A percentile compares a stretch with the other conserved stretches of the same genome.
phyloP scores from a whole-genome alignment of 306 rosid genomes.

The Prunus padus region DNA sequence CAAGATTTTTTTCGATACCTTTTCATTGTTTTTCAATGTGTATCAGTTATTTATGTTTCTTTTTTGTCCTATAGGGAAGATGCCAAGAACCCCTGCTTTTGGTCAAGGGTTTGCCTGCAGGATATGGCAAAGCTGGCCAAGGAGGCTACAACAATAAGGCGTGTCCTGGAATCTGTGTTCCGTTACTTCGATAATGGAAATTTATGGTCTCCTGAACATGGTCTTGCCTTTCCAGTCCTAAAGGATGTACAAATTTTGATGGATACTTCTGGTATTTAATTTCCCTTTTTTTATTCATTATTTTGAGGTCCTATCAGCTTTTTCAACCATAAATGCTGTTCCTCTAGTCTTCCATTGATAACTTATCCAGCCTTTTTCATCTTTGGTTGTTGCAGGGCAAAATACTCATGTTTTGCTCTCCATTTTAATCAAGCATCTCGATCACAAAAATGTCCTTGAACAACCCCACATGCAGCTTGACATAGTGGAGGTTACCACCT shows the following conservation, averaged over 20 bases:
- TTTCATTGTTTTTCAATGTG: slow-evolving; percentile 10
- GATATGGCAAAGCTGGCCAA: slow-evolving; percentile 90
- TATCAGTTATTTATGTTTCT: slow-evolving; percentile 24
- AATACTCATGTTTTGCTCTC: slow-evolving; percentile 78
- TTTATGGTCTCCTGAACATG: slow-evolving; percentile 66
- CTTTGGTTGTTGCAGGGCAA: slow-evolving; percentile 49
- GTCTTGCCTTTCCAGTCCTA: slow-evolving; percentile 73
- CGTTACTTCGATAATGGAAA: slow-evolving; percentile 72
- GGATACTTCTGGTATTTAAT: slow-evolving; percentile 67
- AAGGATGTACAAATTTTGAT: slow-evolving; percentile 75
- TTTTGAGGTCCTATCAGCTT: slow-evolving; percentile 18
- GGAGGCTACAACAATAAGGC: slow-evolving; percentile 88
- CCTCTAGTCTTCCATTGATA: background rate
- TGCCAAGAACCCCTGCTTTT: slow-evolving; percentile 68
- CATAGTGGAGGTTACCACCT: slow-evolving; percentile 71
- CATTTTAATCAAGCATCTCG: slow-evolving; percentile 83
- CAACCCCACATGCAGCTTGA: slow-evolving; percentile 78
- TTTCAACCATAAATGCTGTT: background rate
- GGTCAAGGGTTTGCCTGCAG: slow-evolving; percentile 91
- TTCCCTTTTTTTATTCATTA: slow-evolving; percentile 11
- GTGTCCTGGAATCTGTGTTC: slow-evolving; percentile 85
- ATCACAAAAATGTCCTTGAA: slow-evolving; percentile 78
- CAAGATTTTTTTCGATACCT: slow-evolving; percentile 18
- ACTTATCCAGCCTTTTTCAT: slow-evolving; percentile 1
- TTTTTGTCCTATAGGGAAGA: slow-evolving; percentile 62